Evolutionary conservation across 805 yeast genomes (phyloP).

Genomic region (Zygosaccharomyces bailii): DNA sequence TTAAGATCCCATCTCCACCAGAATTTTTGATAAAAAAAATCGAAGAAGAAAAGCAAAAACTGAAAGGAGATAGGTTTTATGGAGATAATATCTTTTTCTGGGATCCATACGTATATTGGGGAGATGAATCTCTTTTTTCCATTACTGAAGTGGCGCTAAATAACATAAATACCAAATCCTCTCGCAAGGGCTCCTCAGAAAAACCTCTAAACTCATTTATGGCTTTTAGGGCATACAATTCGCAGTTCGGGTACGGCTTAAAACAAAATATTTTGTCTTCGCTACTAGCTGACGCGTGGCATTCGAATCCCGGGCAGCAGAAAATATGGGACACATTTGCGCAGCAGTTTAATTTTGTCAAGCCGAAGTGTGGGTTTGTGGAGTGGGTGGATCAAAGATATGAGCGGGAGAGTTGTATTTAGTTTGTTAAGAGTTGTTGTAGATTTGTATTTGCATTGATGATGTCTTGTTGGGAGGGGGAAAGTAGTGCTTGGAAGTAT

Average conservation of each 20-base stretch:
- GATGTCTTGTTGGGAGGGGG: constrained; percentile 20
- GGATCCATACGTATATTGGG: constrained; percentile 12
- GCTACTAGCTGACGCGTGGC: constrained; percentile 24
- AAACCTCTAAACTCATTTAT: constrained; percentile 25
- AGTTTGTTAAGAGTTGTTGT: constrained; percentile 18
- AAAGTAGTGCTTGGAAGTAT: constrained; percentile 19
- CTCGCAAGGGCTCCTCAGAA: constrained; percentile 7
- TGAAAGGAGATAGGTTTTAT: not conserved
- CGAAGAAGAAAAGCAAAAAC: constrained; percentile 12
- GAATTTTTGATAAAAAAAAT: constrained; percentile 10
- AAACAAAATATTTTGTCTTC: constrained; percentile 24
- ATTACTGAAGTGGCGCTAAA: constrained; percentile 9
- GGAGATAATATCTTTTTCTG: constrained; percentile 6
- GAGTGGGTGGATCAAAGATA: constrained; percentile 20
- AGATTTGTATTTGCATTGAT: constrained; percentile 20
- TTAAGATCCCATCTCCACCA: constrained; percentile 20
- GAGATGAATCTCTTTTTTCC: constrained; percentile 8
- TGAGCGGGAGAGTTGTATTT: constrained; percentile 17
- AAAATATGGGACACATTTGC: constrained; percentile 21
- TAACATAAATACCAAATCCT: constrained; percentile 9
- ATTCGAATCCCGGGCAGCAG: constrained; percentile 7
- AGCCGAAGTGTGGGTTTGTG: constrained; percentile 23
- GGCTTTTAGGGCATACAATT: constrained; percentile 29
- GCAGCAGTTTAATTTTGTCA: constrained; percentile 30
- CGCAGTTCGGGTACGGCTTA: constrained; percentile 24